phyloP scores from a whole-genome alignment of 83 land plant species.

The Thuja plicata region DNA sequence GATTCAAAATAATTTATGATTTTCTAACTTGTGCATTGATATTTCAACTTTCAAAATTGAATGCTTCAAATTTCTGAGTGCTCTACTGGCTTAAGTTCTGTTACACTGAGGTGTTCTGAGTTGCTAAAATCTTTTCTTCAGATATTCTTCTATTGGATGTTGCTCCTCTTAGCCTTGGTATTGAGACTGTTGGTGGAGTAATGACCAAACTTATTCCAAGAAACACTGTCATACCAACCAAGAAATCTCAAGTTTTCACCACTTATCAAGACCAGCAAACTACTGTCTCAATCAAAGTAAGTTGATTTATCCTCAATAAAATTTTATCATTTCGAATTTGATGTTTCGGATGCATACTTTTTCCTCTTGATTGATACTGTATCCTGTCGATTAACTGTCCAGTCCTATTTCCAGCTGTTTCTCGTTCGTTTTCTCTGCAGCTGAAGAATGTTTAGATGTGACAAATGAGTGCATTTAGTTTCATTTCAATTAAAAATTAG shows the following conservation, averaged over 20 bases:
- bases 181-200: slow-evolving; percentile 81
- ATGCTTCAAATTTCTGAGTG: background rate
- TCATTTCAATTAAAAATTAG: background rate
- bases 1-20: background rate
- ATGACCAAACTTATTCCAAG: slow-evolving; percentile 82
- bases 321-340: background rate
- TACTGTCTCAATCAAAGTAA: slow-evolving; percentile 71
- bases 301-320: too few relatives aligned
- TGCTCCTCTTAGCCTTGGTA: slow-evolving; percentile 72
- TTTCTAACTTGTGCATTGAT: background rate
- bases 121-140: slow-evolving; percentile 1
- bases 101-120: background rate
- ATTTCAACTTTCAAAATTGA: background rate
- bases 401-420: background rate
- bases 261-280: slow-evolving; percentile 86
- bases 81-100: background rate
- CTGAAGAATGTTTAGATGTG: background rate
- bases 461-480: background rate
- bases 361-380: too few relatives aligned
- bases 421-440: background rate
- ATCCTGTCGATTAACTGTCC: too few relatives aligned
- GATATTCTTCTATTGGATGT: slow-evolving; percentile 76
- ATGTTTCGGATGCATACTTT: background rate
- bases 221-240: slow-evolving; percentile 78
- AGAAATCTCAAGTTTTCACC: slow-evolving; percentile 79